A percentile compares a stretch with the other conserved stretches of the same genome.
phyloP scores from a whole-genome alignment of 2,329 filamentous ascomycete species.

The Verticillium alfalfae region DNA sequence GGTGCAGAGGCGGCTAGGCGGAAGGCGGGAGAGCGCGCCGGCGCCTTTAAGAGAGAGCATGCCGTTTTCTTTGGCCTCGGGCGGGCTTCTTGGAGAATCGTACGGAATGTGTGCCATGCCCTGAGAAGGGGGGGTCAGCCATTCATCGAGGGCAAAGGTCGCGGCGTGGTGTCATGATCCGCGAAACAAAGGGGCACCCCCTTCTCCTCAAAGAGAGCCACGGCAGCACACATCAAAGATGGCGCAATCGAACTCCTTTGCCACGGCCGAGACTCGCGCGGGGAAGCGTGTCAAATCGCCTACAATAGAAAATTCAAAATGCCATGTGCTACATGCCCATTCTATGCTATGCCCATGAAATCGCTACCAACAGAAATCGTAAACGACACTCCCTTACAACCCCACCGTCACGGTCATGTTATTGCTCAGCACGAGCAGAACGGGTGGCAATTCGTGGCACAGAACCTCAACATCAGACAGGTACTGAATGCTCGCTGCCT shows the following conservation, averaged over 20 bases:
- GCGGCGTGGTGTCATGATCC: neutral
- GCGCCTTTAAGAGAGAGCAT: no score
- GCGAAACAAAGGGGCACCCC: neutral
- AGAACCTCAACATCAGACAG: conserved; percentile 73
- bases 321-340: neutral
- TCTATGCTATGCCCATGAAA: neutral
- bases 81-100: neutral
- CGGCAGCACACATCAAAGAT: neutral
- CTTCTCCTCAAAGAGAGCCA: neutral
- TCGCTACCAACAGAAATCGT: neutral
- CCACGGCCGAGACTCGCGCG: neutral
- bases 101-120: neutral
- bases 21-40: no score
- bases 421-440: conserved; percentile 77
- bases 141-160: neutral
- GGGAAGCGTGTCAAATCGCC: neutral
- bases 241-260: neutral
- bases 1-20: no score
- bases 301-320: neutral
- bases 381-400: conserved; percentile 33
- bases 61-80: neutral
- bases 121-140: neutral
- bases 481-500: conserved; percentile 66
- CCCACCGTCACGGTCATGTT: conserved; percentile 85
- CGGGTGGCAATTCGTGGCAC: conserved; percentile 70